A percentile compares a stretch with the other conserved stretches of the same genome.
phyloP scores from a whole-genome alignment of 164 flowering plant species.

The Magnolia officinalis region DNA sequence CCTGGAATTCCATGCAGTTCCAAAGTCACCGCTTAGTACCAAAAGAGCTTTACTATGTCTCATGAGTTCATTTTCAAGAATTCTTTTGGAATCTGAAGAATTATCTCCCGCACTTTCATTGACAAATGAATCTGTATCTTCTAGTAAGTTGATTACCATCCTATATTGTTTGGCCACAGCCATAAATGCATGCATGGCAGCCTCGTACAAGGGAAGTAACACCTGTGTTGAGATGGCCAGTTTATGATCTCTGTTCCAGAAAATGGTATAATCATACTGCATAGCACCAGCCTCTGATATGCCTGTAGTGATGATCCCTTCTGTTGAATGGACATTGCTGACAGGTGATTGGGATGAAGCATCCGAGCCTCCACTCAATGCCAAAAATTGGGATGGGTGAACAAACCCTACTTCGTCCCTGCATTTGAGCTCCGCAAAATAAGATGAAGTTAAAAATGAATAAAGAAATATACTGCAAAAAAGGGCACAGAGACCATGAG shows the following conservation, averaged over 20 bases:
- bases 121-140: conserved; percentile 11
- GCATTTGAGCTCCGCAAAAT: conserved; percentile 8
- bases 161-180: conserved; percentile 31
- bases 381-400: conserved; percentile 73
- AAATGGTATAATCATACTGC: conserved; percentile 22
- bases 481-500: not conserved
- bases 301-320: conserved; percentile 4
- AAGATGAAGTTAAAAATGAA: not conserved
- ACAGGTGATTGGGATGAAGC: conserved; percentile 7
- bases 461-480: not conserved
- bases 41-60: conserved; percentile 78
- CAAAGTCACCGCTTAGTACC: conserved; percentile 73
- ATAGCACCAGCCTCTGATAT: conserved; percentile 5
- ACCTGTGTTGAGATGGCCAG: conserved; percentile 66
- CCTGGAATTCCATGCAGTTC: conserved; percentile 97
- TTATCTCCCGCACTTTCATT: conserved; percentile 12
- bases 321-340: not conserved
- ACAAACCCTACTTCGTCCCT: conserved; percentile 91
- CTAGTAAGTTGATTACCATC: conserved; percentile 3
- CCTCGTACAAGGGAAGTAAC: conserved; percentile 50
- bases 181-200: conserved; percentile 60
- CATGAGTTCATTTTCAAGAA: conserved; percentile 56
- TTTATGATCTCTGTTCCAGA: conserved; percentile 78
- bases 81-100: conserved; percentile 11
- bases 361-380: conserved; percentile 37